Conservation (phyloP, 768 basidiomycete species). For the Fistulinella prunicolor region DNA sequence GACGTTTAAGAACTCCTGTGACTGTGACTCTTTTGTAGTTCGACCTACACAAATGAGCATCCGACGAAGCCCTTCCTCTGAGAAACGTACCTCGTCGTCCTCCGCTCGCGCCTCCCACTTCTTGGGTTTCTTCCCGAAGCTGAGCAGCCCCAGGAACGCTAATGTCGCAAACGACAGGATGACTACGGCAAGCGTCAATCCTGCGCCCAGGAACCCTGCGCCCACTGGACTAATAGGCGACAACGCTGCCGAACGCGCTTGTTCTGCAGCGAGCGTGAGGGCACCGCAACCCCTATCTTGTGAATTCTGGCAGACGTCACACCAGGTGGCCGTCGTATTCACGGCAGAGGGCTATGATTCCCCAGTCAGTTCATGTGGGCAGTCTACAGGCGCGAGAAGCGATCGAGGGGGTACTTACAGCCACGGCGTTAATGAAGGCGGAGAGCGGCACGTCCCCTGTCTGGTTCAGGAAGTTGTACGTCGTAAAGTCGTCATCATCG, state of each 20-base stretch:
- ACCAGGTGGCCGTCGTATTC: conserved; percentile 57
- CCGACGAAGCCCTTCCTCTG: background rate
- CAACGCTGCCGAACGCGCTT: conserved; percentile 32
- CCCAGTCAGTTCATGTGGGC: background rate
- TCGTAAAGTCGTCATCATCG: conserved; percentile 37
- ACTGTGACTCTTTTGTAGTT: conserved; percentile 20
- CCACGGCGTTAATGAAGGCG: conserved; percentile 43
- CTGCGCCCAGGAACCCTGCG: conserved; percentile 68
- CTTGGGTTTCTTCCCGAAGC: conserved; percentile 19
- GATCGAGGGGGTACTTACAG: conserved; percentile 24
- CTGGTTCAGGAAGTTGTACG: conserved; percentile 45
- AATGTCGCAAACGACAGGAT: conserved; percentile 38
- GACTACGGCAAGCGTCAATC: conserved; percentile 45
- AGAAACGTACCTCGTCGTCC: conserved; percentile 21
- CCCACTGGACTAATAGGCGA: conserved; percentile 49
- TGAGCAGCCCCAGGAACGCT: conserved; percentile 39
- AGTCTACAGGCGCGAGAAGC: too few species aligned
- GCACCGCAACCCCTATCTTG: conserved; percentile 56
- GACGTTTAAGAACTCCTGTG: conserved; percentile 2
- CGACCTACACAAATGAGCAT: conserved; percentile 17
- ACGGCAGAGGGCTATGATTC: conserved; percentile 44
- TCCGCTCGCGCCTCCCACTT: background rate
- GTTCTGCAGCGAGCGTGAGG: conserved; percentile 33
- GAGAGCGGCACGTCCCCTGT: conserved; percentile 54
- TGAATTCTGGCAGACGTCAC: conserved; percentile 53